Base-by-base conservation (phyloP, 1,139 yeast species). In the Diutina ranongensis region DNA sequence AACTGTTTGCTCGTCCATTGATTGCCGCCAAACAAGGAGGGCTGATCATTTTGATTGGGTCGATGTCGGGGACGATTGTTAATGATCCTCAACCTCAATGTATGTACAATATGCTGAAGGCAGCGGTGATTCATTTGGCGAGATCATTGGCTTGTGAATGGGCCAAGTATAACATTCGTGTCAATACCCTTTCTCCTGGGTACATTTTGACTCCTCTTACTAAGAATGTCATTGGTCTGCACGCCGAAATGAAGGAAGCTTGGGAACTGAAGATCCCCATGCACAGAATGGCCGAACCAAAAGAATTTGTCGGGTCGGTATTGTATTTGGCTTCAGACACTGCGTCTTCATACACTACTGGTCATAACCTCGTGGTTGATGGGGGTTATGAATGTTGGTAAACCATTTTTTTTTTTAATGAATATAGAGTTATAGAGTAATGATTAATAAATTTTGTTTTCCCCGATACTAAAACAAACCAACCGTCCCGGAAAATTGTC, bases 341-440 rank as follows among this genome's bases (percentile, higher is more conserved):
- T 44, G 95, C 94, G 20, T 72, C 87, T 38, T 76, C 87, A 19
- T 86, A 81, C 65, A 78, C 94, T 47, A 86, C 94, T 13, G 96
- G 95, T 53, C 77, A 83, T 56, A 87, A 86, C 62, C 65, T 86
- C 54, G 68, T 83, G 52, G 94, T 86, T 47, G 96, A 86, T 57
- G 96, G 96, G 55, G 96, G 95, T 46, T 85, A 84, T 71, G 61
- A 38, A 25, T 38, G 42, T 25, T 38, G 42, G 42, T 38, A 38
- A 35, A 18, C 8, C 12, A 2, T 19, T 36, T 20, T n/a, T 20
- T 21, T 22, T n/a, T 5, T 4, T 36, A 20, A 18, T 36, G 15
- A 38, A 25, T 4, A 34, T 34, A 34, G 36, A 34, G 7, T 18
- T 15, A 34, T 34, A 16, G 36, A 18, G 7, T 34, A 34, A 18